Conservation (phyloP, 805 yeast genomes). For the Ogataea pini region DNA sequence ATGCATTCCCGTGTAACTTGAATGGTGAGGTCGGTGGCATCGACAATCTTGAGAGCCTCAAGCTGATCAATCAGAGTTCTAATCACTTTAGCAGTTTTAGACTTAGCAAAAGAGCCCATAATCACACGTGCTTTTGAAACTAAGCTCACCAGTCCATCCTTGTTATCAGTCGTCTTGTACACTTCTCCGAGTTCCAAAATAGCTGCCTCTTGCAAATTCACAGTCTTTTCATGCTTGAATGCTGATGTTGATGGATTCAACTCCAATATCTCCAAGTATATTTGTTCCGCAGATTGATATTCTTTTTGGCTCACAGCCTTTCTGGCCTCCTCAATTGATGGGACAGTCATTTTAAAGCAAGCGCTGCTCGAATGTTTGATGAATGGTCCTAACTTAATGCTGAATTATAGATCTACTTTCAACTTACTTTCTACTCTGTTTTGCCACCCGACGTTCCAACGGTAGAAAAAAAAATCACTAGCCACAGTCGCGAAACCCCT, state of each 20-base stretch:
- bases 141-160: conserved; percentile 56
- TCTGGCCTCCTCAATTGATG: conserved; percentile 60
- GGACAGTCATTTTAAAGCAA: conserved; percentile 29
- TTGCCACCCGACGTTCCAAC: conserved; percentile 16
- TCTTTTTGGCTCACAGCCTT: conserved; percentile 52
- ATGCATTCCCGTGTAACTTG: conserved; percentile 74
- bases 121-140: conserved; percentile 67
- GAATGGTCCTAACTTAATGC: background rate
- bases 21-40: conserved; percentile 69
- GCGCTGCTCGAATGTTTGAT: background rate
- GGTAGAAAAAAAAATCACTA: background rate
- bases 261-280: conserved; percentile 53
- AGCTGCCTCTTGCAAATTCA: conserved; percentile 64
- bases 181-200: conserved; percentile 75
- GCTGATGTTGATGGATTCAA: conserved; percentile 17
- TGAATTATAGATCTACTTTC: background rate
- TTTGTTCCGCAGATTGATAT: conserved; percentile 56
- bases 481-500: conserved; percentile 1
- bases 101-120: conserved; percentile 79
- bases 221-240: conserved; percentile 39
- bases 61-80: conserved; percentile 77
- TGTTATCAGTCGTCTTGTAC: conserved; percentile 52
- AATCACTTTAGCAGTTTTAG: conserved; percentile 91
- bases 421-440: conserved; percentile 1
- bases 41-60: conserved; percentile 52